Base-by-base conservation (phyloP, 179 eudicot genomes). In the Silene noctiflora region DNA sequence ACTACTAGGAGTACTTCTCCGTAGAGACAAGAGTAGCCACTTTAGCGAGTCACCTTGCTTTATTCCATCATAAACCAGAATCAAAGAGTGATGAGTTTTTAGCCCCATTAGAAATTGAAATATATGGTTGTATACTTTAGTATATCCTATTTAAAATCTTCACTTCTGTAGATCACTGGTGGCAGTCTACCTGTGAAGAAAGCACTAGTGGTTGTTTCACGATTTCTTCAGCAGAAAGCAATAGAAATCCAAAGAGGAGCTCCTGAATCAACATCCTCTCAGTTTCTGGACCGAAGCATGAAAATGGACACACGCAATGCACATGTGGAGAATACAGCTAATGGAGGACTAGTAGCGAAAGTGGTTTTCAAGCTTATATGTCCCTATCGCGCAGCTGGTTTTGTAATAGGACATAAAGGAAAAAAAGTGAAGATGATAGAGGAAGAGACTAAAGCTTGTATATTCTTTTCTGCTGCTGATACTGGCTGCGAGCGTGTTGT, bases 281-380 rank as follows among this genome's bases (percentile, higher is more conserved):
- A 48, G 48, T 65, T 61, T 67, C 42, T 29, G 59, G 72, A 51
- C 65, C 25, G 44, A 10, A 78, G 75, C 75, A 75, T 66, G 75
- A 51, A 71, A 14, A 27, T 33, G 67, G 69, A 69, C 56, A 39
- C 67, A 35, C 44, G 69, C 14, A 24, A 61, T 22, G 59, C 64
- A 31, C 27, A 4, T 31, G 44, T 10, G 14, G 74, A 73, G 46
- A 17, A 35, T 7, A 65, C 60, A 8, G 61, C 53, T 25, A 60
- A 46, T 62, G 72, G 68, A 73, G 67, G 60, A 60, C 71, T 12
- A 68, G 77, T 12, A 68, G 20, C 55, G 46, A 67, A 84, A 76
- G 87, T 84, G 48, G 60, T 81, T 24, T 81, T 78, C 75, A 84
- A 76, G 51, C 66, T 84, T 46, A 76, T 81, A 56, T 84, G 83